A percentile compares a stretch with the other conserved stretches of the same genome.
phyloP scores from a whole-genome alignment of 805 yeast genomes.

The Ogataea trehaloabstinens region DNA sequence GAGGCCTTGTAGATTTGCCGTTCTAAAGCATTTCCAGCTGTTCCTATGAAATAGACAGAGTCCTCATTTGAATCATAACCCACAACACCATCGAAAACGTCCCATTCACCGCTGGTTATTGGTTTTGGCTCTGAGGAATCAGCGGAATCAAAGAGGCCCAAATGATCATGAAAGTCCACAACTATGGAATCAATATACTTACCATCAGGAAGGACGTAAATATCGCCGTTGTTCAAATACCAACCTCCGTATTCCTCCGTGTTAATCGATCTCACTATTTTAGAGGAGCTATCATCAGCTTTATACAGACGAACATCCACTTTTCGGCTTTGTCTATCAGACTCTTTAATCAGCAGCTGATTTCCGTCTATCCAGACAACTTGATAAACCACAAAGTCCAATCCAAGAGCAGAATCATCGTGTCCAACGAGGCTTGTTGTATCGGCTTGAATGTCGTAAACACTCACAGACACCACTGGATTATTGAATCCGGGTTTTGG shows the following conservation, averaged over 20 bases:
- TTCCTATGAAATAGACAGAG: slow-evolving; percentile 54
- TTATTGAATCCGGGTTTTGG: slow-evolving; percentile 72
- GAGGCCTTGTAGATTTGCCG: slow-evolving; percentile 57
- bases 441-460: slow-evolving; percentile 37
- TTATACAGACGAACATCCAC: slow-evolving; percentile 50
- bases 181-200: slow-evolving; percentile 69
- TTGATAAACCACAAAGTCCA: slow-evolving; percentile 58
- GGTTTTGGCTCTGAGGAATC: slow-evolving; percentile 39
- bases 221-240: slow-evolving; percentile 44
- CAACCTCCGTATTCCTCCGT: slow-evolving; percentile 50
- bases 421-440: slow-evolving; percentile 24
- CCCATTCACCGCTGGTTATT: slow-evolving; percentile 49
- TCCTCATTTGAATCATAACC: slow-evolving; percentile 47
- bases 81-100: slow-evolving; percentile 47
- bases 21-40: slow-evolving; percentile 52
- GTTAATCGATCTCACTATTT: slow-evolving; percentile 41
- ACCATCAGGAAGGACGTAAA: slow-evolving; percentile 37
- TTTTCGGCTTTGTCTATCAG: slow-evolving; percentile 60
- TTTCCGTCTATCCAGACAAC: slow-evolving; percentile 55
- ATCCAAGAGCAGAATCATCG: slow-evolving; percentile 33
- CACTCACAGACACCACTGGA: slow-evolving; percentile 50
- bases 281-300: slow-evolving; percentile 28
- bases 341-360: slow-evolving; percentile 53
- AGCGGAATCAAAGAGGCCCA: slow-evolving; percentile 56
- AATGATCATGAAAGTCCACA: slow-evolving; percentile 56